Conservation (phyloP, 2,329 filamentous ascomycete genomes). For the Aspergillus neoniger region DNA sequence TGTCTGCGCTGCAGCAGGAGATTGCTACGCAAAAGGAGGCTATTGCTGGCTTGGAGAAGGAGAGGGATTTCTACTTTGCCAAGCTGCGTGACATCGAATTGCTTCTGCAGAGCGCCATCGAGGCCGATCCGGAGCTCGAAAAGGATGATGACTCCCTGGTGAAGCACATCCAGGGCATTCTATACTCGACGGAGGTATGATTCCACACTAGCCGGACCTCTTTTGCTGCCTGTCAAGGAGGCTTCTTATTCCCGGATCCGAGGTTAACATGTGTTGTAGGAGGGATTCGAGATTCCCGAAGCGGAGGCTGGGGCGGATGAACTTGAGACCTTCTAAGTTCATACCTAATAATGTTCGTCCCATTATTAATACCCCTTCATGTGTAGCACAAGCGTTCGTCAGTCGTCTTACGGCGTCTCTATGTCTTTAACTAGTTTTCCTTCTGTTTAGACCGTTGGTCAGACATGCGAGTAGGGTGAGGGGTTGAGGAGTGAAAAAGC, state of each 20-base stretch:
- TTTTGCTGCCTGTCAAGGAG: neutral
- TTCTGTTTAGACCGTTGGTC: neutral
- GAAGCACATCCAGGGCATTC: constrained; percentile 93
- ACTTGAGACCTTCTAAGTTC: constrained; percentile 34
- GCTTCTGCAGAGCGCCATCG: constrained; percentile 87
- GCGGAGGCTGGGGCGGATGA: constrained; percentile 30
- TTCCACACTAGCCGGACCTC: neutral
- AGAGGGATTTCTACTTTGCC: constrained; percentile 98
- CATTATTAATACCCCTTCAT: constrained; percentile 29
- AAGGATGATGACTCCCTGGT: constrained; percentile 89
- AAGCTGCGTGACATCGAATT: constrained; percentile 97
- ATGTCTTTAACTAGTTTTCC: constrained; percentile 1
- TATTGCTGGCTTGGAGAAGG: constrained; percentile 89
- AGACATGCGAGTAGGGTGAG: neutral
- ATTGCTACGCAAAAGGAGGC: constrained; percentile 91
- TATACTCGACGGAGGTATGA: constrained; percentile 87
- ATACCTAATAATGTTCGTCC: constrained; percentile 11
- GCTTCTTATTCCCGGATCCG: neutral
- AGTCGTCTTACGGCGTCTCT: constrained; percentile 3
- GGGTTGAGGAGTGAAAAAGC: neutral
- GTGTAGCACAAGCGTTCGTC: constrained; percentile 22
- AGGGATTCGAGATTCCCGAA: constrained; percentile 38
- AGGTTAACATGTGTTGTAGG: constrained; percentile 19
- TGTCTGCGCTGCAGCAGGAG: constrained; percentile 77
- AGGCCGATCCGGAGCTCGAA: constrained; percentile 88